Evolutionary conservation across 257 asterid genomes (phyloP).

Genomic region (Solanum chilense): DNA sequence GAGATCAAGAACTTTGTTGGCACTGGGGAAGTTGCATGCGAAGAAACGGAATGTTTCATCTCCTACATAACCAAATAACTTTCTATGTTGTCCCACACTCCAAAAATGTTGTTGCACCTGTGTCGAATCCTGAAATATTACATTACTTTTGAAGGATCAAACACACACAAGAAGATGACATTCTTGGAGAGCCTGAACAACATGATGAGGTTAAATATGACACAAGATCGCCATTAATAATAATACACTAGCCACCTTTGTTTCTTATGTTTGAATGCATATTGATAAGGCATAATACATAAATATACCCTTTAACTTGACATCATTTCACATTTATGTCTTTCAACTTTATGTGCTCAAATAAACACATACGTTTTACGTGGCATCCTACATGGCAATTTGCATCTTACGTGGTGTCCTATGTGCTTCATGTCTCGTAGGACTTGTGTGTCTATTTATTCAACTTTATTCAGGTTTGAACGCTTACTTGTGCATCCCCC

Average conservation of each 20-base stretch:
- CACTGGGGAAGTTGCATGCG: neutral
- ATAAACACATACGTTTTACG: no score
- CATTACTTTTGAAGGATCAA: neutral
- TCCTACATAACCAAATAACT: neutral
- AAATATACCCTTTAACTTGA: neutral
- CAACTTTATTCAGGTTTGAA: neutral
- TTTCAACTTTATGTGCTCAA: no score
- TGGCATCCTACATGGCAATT: no score
- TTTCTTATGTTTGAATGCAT: neutral
- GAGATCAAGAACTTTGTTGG: neutral
- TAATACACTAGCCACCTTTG: neutral
- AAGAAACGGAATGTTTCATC: neutral
- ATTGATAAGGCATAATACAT: neutral
- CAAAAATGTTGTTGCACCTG: neutral
- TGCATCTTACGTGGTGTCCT: no score
- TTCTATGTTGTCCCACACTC: neutral
- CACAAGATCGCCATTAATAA: neutral
- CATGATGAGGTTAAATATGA: neutral
- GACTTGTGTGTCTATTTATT: no score
- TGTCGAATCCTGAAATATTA: neutral
- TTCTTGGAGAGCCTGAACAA: neutral
- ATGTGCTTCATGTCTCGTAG: neutral
- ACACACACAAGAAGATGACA: neutral
- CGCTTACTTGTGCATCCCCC: accelerated
- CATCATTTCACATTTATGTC: no score